Base-by-base conservation (phyloP, 345 rosid genomes). In the Gossypium sturtianum region DNA sequence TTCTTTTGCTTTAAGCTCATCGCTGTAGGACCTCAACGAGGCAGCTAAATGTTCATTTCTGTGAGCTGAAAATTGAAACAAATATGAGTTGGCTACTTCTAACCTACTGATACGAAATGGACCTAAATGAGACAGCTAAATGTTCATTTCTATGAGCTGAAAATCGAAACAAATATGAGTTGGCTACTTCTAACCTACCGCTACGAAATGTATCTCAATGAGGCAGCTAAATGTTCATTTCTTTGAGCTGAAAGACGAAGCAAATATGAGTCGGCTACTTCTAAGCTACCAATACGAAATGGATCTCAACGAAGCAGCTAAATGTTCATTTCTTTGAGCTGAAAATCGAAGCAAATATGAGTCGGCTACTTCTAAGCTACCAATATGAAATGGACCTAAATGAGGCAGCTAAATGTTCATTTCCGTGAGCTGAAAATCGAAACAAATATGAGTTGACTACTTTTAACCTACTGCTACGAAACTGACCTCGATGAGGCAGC, bases 131-230 rank as follows among this genome's bases (percentile, higher is more conserved):
- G 10, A 82, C 47, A 49, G 93, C 78, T 63, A 92, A 78, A 67
- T 82, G 87, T 74, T 90, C 92, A 62, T 94, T 94, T 79, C 94
- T 87, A 74, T 87, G 97, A n/a, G 97, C 97, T 94, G 89, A 72
- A 84, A 75, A 34, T 68, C 71, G 72, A 52, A 76, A 45, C n/a
- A 0, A 56, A 34, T 23, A 48, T 34, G 41, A 34, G 7, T 34
- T 34, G 41, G 7, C 41, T 34, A 34, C 41, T 34, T 34, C 41
- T 5, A 34, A 5, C 7, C 41, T 34, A 34, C 41, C 7, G 1
- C 6, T 34, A 34, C 38, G 1, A 34, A 34, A 34, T 34, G 74
- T 88, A 87, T 87, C 94, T 86, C 75, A 94, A 75, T 4, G 83
- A 77, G 10, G 82, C 47, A 49, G 93, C 78, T 63, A 92, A 78